Evolutionary conservation across 306 rosid species (phyloP), one percentile per base, ranked within the genome.

Genomic region (Hippophae gyantsensis): DNA sequence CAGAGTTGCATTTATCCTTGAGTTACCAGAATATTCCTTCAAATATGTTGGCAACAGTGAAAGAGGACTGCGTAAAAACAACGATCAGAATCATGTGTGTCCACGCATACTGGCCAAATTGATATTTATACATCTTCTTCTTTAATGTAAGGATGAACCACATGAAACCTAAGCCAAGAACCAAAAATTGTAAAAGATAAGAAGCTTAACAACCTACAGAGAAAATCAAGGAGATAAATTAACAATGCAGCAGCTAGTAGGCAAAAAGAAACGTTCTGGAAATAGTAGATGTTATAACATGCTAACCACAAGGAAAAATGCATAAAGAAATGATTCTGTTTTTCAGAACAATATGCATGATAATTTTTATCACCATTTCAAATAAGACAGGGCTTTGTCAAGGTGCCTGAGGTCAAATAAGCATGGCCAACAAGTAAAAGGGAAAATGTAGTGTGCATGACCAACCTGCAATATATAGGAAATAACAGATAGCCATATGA

Each of bases 101-200:
- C 99, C 99, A 93, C 58, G 99, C 97, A 86, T 84, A 93, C 88
- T 93, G 97, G 75, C 99, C 90, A 82, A 93, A 93, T 72, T 93
- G 97, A 81, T 93, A 93, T 82, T 93, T 93, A 76, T 88, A 88
- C 99, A 88, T 86, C 84, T 84, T 92, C 94, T 88, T 93, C 78
- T 93, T 93, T 62, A 93, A 71, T 40, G 99, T 84, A 69, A 93
- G 82, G 78, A 93, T 92, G 85, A 93, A 93, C 99, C 97, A 93
- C 86, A 93, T 89, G 77, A 93, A 93, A 70, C 99, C 99, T 93
- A 84, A 69, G 57, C 47, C 52, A 70, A 74, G 40, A 62, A 73
- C 67, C 58, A 72, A 61, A 79, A 57, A 60, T 53, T 67, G 56
- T 43, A 69, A 54, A 49, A 67, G 68, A 55, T 55, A 42, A 78